A percentile compares a stretch with the other conserved stretches of the same genome.
Evolutionary conservation across 108 stramenopile genomes (phyloP).

Genomic region (Schizochytrium sp.): DNA sequence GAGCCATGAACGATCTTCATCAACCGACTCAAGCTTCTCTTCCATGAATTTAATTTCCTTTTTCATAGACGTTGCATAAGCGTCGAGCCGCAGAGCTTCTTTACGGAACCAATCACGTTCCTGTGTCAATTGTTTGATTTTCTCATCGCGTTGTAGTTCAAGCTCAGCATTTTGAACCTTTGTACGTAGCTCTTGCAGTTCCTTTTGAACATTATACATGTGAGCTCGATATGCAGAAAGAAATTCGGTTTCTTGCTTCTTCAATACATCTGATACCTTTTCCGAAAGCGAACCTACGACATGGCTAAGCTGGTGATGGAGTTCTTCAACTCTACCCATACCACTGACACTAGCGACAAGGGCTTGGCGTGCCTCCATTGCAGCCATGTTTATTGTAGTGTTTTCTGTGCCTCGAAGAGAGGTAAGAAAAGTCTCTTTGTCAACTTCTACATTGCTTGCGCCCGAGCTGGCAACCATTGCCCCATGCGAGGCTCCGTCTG

Average conservation of each 20-base stretch:
- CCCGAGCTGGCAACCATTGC: background rate
- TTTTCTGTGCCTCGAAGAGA: slow-evolving; percentile 20
- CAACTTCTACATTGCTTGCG: background rate
- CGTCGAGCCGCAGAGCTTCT: slow-evolving; percentile 74
- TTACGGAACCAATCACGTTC: slow-evolving; percentile 77
- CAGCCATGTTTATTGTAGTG: slow-evolving; percentile 12
- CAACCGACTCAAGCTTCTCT: slow-evolving; percentile 70
- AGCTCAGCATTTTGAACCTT: slow-evolving; percentile 70
- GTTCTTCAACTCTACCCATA: slow-evolving; percentile 72
- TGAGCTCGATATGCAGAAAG: slow-evolving; percentile 76
- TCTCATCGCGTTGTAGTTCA: slow-evolving; percentile 69
- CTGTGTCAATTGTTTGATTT: slow-evolving; percentile 67
- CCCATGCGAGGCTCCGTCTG: background rate
- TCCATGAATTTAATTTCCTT: slow-evolving; percentile 69
- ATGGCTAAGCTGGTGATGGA: slow-evolving; percentile 67
- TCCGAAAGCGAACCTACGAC: slow-evolving; percentile 71
- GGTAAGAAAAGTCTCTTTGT: slow-evolving; percentile 54
- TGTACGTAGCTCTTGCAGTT: slow-evolving; percentile 69
- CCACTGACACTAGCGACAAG: slow-evolving; percentile 18
- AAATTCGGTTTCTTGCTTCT: slow-evolving; percentile 75
- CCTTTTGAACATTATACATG: slow-evolving; percentile 78
- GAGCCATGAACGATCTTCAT: slow-evolving; percentile 74
- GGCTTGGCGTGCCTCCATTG: slow-evolving; percentile 8
- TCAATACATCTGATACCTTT: slow-evolving; percentile 65
- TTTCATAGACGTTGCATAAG: slow-evolving; percentile 69